Evolutionary conservation across 768 basidiomycete species (phyloP).

Genomic region (Amylocystis lapponica): DNA sequence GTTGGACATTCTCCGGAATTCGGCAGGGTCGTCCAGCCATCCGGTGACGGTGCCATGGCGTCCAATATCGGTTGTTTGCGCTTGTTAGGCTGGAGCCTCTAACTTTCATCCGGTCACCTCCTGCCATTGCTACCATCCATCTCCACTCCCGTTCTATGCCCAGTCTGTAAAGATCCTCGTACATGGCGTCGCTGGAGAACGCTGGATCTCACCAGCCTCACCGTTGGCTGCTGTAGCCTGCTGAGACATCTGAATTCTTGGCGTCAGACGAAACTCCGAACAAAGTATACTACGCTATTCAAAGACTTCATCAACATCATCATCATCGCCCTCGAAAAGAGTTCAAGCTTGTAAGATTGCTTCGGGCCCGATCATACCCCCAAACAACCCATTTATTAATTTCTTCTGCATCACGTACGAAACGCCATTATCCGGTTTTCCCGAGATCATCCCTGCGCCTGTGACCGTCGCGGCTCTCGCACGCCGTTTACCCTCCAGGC

Average conservation of each 20-base stretch:
- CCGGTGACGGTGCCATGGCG: neutral
- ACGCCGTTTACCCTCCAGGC: neutral
- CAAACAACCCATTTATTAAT: neutral
- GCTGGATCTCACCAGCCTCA: neutral
- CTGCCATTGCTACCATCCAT: neutral
- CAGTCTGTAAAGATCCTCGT: neutral
- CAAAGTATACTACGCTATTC: no score
- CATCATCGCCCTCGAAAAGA: no score
- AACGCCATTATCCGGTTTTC: neutral
- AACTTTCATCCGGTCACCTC: neutral
- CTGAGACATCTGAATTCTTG: no score
- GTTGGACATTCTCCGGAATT: constrained; percentile 26
- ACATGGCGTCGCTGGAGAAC: neutral
- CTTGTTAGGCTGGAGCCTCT: constrained; percentile 1
- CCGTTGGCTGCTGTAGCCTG: neutral
- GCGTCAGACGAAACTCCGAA: no score
- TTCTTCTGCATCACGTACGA: neutral
- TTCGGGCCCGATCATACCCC: neutral
- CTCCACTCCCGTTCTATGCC: neutral
- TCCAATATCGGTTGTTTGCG: neutral
- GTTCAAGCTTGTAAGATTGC: no score
- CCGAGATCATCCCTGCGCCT: no score
- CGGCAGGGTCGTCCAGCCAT: neutral
- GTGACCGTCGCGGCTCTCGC: neutral
- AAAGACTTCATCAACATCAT: no score